Evolutionary conservation across 192 early-diverging fungal species (phyloP).

Genomic region (Coemansia sp.): DNA sequence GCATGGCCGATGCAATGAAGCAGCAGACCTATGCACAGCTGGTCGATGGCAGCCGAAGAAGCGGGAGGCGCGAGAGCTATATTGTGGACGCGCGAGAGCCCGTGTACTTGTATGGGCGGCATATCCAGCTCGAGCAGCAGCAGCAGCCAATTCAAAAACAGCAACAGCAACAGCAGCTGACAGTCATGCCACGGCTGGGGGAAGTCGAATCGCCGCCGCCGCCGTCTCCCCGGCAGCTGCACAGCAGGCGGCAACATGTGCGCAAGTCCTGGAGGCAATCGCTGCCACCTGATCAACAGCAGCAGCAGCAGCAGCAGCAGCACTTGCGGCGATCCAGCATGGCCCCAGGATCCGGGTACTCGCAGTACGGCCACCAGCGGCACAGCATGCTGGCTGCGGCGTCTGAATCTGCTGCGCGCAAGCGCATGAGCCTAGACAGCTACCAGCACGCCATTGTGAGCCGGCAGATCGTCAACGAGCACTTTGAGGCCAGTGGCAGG

Average conservation of each 20-base stretch:
- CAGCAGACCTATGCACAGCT: constrained; percentile 14
- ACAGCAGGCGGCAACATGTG: no score
- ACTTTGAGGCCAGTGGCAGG: background rate
- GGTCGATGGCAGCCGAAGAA: background rate
- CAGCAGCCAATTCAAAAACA: background rate
- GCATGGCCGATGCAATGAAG: background rate
- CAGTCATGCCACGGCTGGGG: no score
- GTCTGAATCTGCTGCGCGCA: background rate
- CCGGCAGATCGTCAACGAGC: constrained; percentile 2
- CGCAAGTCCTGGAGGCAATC: no score
- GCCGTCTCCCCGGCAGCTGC: no score
- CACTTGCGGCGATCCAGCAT: background rate
- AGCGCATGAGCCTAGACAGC: constrained; percentile 39
- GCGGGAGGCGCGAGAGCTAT: background rate
- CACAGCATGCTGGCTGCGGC: background rate
- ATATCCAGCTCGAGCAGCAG: no score
- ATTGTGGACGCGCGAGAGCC: background rate
- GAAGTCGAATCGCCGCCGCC: no score
- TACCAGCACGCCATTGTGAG: constrained; percentile 8
- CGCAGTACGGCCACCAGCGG: background rate
- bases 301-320: background rate
- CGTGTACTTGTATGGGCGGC: no score
- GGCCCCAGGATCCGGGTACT: background rate
- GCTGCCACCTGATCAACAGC: no score
- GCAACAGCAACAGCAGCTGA: background rate